phyloP scores from a whole-genome alignment of 2,329 filamentous ascomycete genomes.

The Trichoderma simmonsii region DNA sequence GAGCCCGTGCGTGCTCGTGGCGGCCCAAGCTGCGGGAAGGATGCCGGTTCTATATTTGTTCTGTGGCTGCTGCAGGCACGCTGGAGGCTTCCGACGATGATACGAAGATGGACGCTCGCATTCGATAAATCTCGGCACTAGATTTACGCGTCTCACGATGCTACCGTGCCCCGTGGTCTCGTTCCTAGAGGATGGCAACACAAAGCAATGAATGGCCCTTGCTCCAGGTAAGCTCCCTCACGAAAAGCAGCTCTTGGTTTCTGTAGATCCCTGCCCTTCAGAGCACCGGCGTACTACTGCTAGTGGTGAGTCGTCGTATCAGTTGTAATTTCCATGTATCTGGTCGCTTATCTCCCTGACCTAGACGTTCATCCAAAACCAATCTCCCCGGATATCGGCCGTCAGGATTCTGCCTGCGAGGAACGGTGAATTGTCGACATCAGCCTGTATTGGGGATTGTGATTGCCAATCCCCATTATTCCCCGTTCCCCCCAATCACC shows the following conservation, averaged over 20 bases:
- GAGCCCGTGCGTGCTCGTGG: background rate
- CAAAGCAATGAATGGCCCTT: background rate
- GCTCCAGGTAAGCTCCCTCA: background rate
- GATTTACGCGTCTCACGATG: background rate
- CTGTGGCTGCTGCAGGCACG: background rate
- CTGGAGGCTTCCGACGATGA: background rate
- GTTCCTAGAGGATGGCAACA: background rate
- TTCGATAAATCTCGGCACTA: background rate
- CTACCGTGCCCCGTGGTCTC: background rate
- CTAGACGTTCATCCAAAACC: background rate
- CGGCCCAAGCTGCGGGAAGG: background rate
- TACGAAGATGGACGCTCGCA: background rate
- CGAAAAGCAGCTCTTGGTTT: background rate
- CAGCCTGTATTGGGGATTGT: conserved; percentile 11
- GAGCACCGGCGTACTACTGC: background rate
- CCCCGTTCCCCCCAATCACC: background rate
- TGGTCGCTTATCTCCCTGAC: conserved; percentile 9
- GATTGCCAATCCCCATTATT: conserved; percentile 1
- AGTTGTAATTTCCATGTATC: conserved; percentile 17
- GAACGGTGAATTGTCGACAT: background rate
- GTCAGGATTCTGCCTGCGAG: conserved; percentile 11
- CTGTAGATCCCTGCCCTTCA: conserved; percentile 10
- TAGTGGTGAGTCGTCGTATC: background rate
- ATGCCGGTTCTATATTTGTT: conserved; percentile 7
- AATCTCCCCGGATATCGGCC: conserved; percentile 13